phyloP scores from a whole-genome alignment of 2,329 filamentous ascomycete species.

The Phoma sp. region DNA sequence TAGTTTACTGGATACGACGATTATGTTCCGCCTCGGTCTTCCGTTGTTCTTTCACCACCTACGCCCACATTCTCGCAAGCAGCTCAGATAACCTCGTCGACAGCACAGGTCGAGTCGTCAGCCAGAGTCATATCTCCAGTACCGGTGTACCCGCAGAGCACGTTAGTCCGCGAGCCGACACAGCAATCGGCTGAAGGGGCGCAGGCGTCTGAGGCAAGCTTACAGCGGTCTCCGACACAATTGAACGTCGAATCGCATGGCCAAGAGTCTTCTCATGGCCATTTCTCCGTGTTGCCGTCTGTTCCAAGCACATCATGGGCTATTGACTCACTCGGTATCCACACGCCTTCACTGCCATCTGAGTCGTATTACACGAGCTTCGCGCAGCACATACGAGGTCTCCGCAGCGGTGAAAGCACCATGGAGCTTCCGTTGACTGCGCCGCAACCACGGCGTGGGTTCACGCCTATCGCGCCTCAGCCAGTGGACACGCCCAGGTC shows the following conservation, averaged over 20 bases:
- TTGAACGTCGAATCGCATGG: conserved; percentile 21
- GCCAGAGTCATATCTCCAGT: conserved; percentile 41
- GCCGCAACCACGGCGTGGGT: conserved; percentile 52
- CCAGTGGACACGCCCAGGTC: conserved; percentile 45
- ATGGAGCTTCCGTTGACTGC: conserved; percentile 16
- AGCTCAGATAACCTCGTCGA: conserved; percentile 28
- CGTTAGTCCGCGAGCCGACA: conserved; percentile 7
- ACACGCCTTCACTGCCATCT: conserved; percentile 34
- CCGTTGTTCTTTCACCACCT: conserved; percentile 33
- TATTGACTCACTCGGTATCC: conserved; percentile 52
- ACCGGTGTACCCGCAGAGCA: conserved; percentile 39
- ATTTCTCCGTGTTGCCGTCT: conserved; percentile 53
- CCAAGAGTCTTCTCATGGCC: conserved; percentile 50
- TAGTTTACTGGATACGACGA: conserved; percentile 41
- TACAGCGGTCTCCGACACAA: conserved; percentile 20
- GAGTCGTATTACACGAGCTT: conserved; percentile 40
- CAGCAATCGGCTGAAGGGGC: conserved; percentile 4
- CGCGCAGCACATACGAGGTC: conserved; percentile 5
- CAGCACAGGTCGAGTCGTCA: conserved; percentile 27
- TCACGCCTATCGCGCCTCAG: conserved; percentile 55
- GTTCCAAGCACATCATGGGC: conserved; percentile 50
- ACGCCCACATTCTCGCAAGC: conserved; percentile 33
- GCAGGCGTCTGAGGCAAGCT: conserved; percentile 12
- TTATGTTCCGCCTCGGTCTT: conserved; percentile 43
- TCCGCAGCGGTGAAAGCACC: neutral